These are phyloP conservation scores for Neurospora sp. DNA, from an alignment of 495 filamentous ascomycete genomes.

Conservation along the genomic window DNA sequence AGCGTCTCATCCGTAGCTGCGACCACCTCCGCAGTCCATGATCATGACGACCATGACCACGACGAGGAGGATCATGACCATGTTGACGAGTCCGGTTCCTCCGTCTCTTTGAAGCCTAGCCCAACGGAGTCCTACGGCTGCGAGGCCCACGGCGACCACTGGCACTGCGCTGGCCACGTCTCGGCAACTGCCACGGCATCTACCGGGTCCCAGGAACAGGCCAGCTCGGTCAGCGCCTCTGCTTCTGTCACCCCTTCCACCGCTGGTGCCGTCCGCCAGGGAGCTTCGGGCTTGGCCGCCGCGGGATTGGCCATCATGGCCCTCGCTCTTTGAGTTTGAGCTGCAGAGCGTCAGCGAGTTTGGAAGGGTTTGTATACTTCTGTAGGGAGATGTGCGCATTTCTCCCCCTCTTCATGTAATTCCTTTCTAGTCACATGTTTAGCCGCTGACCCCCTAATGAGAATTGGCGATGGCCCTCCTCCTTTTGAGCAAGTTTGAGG, in stretches of 20 bases:
- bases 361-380: background rate
- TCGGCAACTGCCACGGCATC: conserved; percentile 7
- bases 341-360: background rate
- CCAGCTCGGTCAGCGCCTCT: background rate
- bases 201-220: background rate
- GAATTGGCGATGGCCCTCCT: background rate
- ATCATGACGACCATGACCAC: conserved; percentile 8
- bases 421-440: background rate
- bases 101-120: conserved; percentile 17
- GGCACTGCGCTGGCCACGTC: conserved; percentile 27
- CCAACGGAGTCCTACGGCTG: conserved; percentile 29
- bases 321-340: background rate
- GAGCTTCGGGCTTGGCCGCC: background rate
- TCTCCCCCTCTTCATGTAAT: background rate
- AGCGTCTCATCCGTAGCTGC: background rate
- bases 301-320: background rate
- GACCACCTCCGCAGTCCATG: conserved; percentile 7
- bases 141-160: conserved; percentile 29
- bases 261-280: background rate
- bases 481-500: background rate
- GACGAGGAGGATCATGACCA: conserved; percentile 9
- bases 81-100: conserved; percentile 5
- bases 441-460: background rate
- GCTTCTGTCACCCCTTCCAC: background rate
- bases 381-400: background rate